phyloP scores from a whole-genome alignment of 805 yeast genomes.

The Martiniozyma abietophila region DNA sequence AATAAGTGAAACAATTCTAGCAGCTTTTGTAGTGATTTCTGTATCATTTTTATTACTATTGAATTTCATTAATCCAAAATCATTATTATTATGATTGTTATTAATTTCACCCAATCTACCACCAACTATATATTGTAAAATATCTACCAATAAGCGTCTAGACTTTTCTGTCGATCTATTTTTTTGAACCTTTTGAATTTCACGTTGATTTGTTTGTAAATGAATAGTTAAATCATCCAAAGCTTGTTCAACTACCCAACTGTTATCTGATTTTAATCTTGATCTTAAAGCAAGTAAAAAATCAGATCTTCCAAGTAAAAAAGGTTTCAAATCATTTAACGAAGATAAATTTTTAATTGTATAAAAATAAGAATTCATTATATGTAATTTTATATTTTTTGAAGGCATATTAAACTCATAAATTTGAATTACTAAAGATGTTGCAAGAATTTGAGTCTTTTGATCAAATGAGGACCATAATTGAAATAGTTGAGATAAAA shows the following conservation, averaged over 20 bases:
- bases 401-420: no score
- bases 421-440: no score
- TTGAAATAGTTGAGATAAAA: conserved; percentile 66
- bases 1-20: conserved; percentile 61
- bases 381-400: no score
- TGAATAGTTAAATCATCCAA: conserved; percentile 52
- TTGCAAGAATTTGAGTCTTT: conserved; percentile 42
- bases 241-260: conserved; percentile 65
- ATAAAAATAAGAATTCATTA: no score
- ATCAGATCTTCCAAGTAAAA: conserved; percentile 16
- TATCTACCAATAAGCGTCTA: conserved; percentile 1
- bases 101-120: conserved; percentile 32
- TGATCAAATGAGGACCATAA: conserved; percentile 46
- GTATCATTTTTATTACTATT: conserved; percentile 20
- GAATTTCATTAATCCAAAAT: no score
- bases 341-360: no score
- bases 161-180: not conserved
- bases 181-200: conserved; percentile 4
- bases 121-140: conserved; percentile 4
- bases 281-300: conserved; percentile 36
- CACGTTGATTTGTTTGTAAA: conserved; percentile 22
- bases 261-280: conserved; percentile 53
- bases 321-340: no score
- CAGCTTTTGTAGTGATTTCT: conserved; percentile 48
- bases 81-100: not conserved